Conservation (phyloP, 345 rosid genomes). For the Anastatica hierochuntica region DNA sequence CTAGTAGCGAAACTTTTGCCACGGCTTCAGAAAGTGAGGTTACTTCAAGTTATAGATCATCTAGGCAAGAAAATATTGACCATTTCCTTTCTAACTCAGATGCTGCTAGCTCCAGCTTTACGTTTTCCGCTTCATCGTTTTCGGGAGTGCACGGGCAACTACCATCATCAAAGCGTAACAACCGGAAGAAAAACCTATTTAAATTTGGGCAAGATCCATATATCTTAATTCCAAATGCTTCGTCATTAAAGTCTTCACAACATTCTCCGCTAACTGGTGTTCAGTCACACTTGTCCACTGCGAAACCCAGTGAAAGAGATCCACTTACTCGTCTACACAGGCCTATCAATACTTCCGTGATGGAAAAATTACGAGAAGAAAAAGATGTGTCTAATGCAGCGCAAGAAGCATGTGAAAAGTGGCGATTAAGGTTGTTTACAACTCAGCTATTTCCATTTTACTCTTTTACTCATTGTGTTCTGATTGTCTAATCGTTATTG, state of each 20-base stretch:
- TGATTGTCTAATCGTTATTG: slow-evolving; percentile 2
- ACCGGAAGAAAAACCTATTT: slow-evolving; percentile 38
- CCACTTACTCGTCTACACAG: slow-evolving; percentile 26
- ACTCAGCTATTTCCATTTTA: slow-evolving; percentile 1
- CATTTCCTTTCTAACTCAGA: slow-evolving; percentile 30
- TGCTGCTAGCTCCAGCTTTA: slow-evolving; percentile 47
- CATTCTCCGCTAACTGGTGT: slow-evolving; percentile 37
- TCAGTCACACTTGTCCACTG: slow-evolving; percentile 32
- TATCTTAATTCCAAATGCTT: slow-evolving; percentile 26
- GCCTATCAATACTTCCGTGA: slow-evolving; percentile 27
- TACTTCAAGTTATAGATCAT: slow-evolving; percentile 37
- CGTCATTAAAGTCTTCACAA: slow-evolving; percentile 32
- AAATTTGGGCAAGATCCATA: slow-evolving; percentile 35
- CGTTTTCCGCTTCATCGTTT: slow-evolving; percentile 54
- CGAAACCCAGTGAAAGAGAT: slow-evolving; percentile 31
- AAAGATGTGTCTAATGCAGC: slow-evolving; percentile 42
- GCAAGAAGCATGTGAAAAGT: slow-evolving; percentile 93
- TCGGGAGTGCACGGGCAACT: slow-evolving; percentile 38
- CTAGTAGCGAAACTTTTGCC: slow-evolving; percentile 33
- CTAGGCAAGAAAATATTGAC: slow-evolving; percentile 40
- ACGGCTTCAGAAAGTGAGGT: slow-evolving; percentile 57
- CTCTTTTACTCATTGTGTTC: neutral
- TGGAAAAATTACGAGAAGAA: slow-evolving; percentile 31
- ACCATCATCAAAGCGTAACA: slow-evolving; percentile 33
- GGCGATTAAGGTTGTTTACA: slow-evolving; percentile 74